Percentiles rank a stretch among this genome's conserved stretches.
These are phyloP conservation scores for Chionographis japonica DNA, from an alignment of 106 monocot species.

Conservation along the genomic window DNA sequence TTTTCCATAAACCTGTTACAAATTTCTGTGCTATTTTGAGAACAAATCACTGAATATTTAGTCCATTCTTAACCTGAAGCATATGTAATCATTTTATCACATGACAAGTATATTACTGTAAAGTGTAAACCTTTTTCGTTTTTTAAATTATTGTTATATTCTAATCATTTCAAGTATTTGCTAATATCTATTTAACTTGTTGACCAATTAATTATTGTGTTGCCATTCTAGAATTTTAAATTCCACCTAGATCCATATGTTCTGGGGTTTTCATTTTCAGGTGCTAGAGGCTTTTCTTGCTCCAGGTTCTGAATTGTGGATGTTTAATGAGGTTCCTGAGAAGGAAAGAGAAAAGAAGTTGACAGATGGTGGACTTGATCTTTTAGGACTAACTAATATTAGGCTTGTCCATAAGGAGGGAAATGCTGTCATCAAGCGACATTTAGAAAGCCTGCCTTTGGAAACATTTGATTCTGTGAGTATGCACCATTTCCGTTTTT, in stretches of 20 bases:
- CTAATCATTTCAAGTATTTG: no score
- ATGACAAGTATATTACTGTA: no score
- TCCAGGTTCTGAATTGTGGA: constrained; percentile 88
- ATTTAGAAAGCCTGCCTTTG: constrained; percentile 79
- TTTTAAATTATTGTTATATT: no score
- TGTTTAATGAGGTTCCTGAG: constrained; percentile 89
- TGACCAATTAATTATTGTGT: no score
- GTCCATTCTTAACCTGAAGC: no score
- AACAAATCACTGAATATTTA: no score
- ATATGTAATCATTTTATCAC: no score
- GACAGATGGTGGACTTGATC: constrained; percentile 76
- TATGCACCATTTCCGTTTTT: constrained; percentile 7
- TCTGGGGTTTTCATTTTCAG: constrained; percentile 22
- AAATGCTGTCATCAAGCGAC: constrained; percentile 84
- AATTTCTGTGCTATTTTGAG: background rate
- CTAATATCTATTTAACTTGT: no score
- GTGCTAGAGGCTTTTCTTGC: constrained; percentile 88
- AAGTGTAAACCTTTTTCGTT: no score
- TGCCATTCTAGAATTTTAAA: background rate
- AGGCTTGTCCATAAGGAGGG: constrained; percentile 81
- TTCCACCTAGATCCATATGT: background rate
- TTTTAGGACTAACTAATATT: constrained; percentile 58
- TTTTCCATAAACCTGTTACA: background rate
- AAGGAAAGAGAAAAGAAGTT: constrained; percentile 80
- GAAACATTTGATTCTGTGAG: constrained; percentile 96